Evolutionary conservation across 306 rosid genomes (phyloP).

Genomic region (Clitoria ternatea): DNA sequence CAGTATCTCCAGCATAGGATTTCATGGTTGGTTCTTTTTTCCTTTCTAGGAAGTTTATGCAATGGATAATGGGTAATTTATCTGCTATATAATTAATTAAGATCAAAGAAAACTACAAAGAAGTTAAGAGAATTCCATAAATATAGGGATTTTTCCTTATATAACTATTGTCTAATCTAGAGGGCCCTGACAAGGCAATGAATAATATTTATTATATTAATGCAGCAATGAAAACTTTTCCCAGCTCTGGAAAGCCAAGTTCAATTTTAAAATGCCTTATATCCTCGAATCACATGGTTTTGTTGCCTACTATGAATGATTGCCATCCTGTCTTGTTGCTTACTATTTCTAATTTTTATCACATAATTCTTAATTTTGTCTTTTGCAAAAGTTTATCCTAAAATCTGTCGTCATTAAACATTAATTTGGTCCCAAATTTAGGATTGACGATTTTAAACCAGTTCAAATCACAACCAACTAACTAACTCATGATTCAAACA

Average conservation of each 20-base stretch:
- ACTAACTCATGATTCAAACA: too few relatives aligned
- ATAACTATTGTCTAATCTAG: not conserved
- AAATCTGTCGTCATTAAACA: not conserved
- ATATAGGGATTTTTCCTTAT: not conserved
- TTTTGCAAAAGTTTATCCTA: not conserved
- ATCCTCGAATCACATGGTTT: constrained; percentile 18
- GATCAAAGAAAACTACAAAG: not conserved
- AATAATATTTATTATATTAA: not conserved
- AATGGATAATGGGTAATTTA: constrained; percentile 14
- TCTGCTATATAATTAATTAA: too few relatives aligned
- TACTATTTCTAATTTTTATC: not conserved
- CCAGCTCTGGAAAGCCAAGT: not conserved
- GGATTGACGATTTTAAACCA: not conserved
- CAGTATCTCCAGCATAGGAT: not conserved
- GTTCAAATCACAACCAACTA: not conserved
- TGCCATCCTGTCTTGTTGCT: not conserved
- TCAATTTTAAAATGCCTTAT: not conserved
- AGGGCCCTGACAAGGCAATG: not conserved
- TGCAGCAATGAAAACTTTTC: not conserved
- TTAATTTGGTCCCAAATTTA: not conserved
- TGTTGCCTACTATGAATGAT: constrained; percentile 9
- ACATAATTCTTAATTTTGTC: not conserved
- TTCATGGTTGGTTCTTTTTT: constrained; percentile 6
- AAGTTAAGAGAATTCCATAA: constrained; percentile 8
- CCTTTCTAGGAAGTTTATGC: not conserved